Conservation (phyloP, 2,329 filamentous ascomycete genomes). For the Colletotrichum eleusines region DNA sequence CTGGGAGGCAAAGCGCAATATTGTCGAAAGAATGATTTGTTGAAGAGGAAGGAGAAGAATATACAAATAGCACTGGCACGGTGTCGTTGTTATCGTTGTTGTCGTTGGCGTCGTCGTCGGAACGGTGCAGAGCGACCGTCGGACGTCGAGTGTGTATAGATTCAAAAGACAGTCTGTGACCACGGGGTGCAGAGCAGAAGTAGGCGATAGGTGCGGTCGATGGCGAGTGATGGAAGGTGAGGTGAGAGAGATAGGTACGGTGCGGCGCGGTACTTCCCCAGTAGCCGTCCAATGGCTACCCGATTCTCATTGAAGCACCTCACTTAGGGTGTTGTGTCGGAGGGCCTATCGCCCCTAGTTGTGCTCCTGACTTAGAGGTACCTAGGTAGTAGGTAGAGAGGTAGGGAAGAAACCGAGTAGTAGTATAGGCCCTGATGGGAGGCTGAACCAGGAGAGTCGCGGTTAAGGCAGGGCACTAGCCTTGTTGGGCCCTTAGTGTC, state of each 20-base stretch:
- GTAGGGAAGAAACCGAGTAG: no score
- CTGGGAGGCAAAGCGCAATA: conserved; percentile 9
- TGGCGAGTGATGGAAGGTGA: neutral
- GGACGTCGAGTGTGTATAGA: conserved; percentile 19
- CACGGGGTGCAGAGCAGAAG: conserved; percentile 7
- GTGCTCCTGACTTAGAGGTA: no score
- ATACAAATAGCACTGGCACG: conserved; percentile 1
- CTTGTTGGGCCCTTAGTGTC: conserved; percentile 20
- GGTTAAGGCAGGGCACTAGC: conserved; percentile 25
- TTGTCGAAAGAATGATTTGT: conserved; percentile 17
- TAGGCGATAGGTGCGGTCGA: conserved; percentile 2
- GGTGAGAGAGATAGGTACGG: neutral
- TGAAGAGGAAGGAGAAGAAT: conserved; percentile 3
- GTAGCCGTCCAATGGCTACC: conserved; percentile 6
- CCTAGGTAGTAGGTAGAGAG: no score
- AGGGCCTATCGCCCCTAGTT: neutral
- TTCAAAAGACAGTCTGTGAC: conserved; percentile 9
- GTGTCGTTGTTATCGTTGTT: neutral
- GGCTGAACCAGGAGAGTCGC: conserved; percentile 27
- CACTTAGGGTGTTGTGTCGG: conserved; percentile 7
- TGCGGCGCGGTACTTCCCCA: neutral
- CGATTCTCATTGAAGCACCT: no score
- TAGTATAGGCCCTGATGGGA: neutral
- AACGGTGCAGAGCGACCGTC: conserved; percentile 2
- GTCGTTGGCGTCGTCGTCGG: conserved; percentile 1